phyloP scores from a whole-genome alignment of 2,329 filamentous ascomycete species.

The Cercospora berteroae region DNA sequence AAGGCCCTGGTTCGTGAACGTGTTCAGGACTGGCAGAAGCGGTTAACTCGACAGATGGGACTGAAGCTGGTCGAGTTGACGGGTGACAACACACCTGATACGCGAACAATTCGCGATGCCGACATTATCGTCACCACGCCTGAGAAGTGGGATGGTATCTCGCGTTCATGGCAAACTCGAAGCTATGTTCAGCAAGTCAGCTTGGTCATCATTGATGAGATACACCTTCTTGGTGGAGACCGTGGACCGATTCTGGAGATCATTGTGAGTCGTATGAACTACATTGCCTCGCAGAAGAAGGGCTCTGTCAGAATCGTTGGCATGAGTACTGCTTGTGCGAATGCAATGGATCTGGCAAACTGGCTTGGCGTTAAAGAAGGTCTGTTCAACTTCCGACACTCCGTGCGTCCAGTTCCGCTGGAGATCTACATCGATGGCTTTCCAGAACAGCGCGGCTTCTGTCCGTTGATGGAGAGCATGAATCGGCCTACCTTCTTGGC shows the following conservation, averaged over 20 bases:
- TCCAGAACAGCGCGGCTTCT: constrained; percentile 91
- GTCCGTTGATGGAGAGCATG: constrained; percentile 98
- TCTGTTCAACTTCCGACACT: constrained; percentile 95
- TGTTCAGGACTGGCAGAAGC: constrained; percentile 88
- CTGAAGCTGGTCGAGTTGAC: constrained; percentile 93
- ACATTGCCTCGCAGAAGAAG: constrained; percentile 92
- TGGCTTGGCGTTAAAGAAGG: constrained; percentile 96
- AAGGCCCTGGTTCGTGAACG: constrained; percentile 95
- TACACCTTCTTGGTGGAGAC: constrained; percentile 93
- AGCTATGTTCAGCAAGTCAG: constrained; percentile 93
- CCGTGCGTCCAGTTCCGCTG: constrained; percentile 89
- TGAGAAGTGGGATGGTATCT: constrained; percentile 99
- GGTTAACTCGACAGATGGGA: constrained; percentile 78
- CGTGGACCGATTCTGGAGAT: constrained; percentile 97
- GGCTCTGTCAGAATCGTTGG: constrained; percentile 84
- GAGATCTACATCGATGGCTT: constrained; percentile 98
- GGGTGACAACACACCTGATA: constrained; percentile 96
- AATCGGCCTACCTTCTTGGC: constrained; percentile 94
- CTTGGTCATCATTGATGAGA: constrained; percentile 97
- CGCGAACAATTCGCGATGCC: constrained; percentile 87
- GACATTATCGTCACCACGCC: constrained; percentile 98
- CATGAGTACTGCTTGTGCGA: constrained; percentile 99
- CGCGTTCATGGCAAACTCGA: constrained; percentile 96
- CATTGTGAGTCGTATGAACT: constrained; percentile 92
- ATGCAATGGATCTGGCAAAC: constrained; percentile 88